A percentile compares a stretch with the other conserved stretches of the same genome.
These are phyloP conservation scores for Nannochloropsis oceanica DNA, from an alignment of 108 stramenopile species.

Conservation along the genomic window DNA sequence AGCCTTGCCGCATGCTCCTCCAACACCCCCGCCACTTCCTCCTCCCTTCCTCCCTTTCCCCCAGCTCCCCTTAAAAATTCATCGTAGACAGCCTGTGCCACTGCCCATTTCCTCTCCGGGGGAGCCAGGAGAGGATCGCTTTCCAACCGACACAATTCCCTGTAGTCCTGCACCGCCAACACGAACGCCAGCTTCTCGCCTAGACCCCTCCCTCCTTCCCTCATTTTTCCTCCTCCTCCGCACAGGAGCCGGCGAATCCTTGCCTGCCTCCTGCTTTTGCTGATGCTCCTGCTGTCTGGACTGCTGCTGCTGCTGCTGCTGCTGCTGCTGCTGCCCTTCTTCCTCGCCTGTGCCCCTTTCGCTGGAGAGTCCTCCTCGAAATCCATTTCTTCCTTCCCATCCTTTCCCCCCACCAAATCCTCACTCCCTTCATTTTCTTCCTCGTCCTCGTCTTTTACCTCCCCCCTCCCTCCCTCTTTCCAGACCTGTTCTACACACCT, in stretches of 20 bases:
- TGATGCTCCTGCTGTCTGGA: neutral
- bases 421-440: neutral
- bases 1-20: neutral
- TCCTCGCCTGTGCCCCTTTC: neutral
- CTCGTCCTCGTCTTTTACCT: neutral
- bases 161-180: neutral
- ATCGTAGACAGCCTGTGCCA: neutral
- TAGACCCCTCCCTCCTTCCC: neutral
- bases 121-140: neutral
- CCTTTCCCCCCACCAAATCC: neutral
- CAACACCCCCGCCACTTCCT: neutral
- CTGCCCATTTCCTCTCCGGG: neutral
- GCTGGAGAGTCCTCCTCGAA: neutral
- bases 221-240: neutral
- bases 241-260: neutral
- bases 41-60: neutral
- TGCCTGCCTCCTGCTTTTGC: neutral
- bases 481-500: neutral
- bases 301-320: neutral
- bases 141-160: neutral
- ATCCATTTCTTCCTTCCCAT: neutral
- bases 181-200: neutral
- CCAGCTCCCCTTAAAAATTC: neutral
- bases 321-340: neutral
- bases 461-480: neutral